These are phyloP conservation scores for Chlamydomonas eustigma DNA, from an alignment of 139 green algal genomes.

Conservation along the genomic window DNA sequence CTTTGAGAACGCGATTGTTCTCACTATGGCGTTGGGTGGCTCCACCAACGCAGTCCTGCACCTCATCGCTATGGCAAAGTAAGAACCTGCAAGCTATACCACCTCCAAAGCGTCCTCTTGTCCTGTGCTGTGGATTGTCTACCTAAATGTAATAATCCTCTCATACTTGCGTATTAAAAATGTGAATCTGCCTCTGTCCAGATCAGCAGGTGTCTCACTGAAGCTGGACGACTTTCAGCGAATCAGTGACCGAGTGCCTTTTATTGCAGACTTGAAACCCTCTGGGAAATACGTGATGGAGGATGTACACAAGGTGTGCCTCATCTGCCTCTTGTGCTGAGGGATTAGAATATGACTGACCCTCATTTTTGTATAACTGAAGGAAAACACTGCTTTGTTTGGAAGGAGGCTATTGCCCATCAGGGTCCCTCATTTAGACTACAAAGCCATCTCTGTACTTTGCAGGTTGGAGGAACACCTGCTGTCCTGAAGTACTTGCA, in stretches of 20 bases:
- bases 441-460: too few species aligned
- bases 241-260: slow-evolving; percentile 81
- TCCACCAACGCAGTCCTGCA: slow-evolving; percentile 95
- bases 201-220: slow-evolving; percentile 69
- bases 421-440: too few species aligned
- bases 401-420: too few species aligned
- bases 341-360: too few species aligned
- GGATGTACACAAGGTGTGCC: slow-evolving; percentile 86
- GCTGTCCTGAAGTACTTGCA: slow-evolving; percentile 95
- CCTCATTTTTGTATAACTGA: too few species aligned
- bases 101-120: too few species aligned
- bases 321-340: too few species aligned
- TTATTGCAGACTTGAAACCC: slow-evolving; percentile 97
- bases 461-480: slow-evolving; percentile 82
- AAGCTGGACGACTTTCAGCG: slow-evolving; percentile 95
- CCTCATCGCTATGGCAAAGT: slow-evolving; percentile 78
- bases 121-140: too few species aligned
- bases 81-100: background rate
- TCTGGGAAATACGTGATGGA: slow-evolving; percentile 97
- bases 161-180: too few species aligned
- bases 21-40: slow-evolving; percentile 88
- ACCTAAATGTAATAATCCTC: too few species aligned
- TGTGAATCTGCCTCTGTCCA: slow-evolving; percentile 22
- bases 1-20: slow-evolving; percentile 96
- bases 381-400: too few species aligned